Percentiles rank a stretch among this genome's conserved stretches.
phyloP scores from a whole-genome alignment of 2,329 filamentous ascomycete species.

The Penicillium sp. region DNA sequence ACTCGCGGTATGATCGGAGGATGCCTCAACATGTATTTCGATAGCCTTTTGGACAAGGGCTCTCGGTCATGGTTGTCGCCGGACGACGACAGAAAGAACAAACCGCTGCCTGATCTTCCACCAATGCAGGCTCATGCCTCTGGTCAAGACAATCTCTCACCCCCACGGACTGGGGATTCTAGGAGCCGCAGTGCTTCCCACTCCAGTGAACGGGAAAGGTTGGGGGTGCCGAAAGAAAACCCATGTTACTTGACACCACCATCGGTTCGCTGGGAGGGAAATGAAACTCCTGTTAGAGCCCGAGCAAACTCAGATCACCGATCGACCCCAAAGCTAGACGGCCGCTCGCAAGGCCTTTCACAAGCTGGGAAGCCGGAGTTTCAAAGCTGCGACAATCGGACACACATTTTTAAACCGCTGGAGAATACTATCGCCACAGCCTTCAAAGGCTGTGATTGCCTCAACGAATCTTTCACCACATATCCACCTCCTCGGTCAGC shows the following conservation, averaged over 20 bases:
- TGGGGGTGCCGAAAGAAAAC: constrained; percentile 12
- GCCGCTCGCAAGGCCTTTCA: constrained; percentile 13
- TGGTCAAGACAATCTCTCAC: constrained; percentile 13
- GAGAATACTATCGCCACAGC: constrained; percentile 67
- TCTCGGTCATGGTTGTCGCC: constrained; percentile 17
- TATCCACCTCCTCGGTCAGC: constrained; percentile 34
- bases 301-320: constrained; percentile 28
- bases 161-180: constrained; percentile 13
- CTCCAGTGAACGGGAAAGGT: constrained; percentile 17
- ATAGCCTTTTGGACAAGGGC: constrained; percentile 29
- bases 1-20: constrained; percentile 51
- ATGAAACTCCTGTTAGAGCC: constrained; percentile 16
- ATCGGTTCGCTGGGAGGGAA: constrained; percentile 12
- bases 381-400: constrained; percentile 32
- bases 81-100: constrained; percentile 11
- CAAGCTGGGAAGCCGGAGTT: constrained; percentile 18
- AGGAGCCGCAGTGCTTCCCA: constrained; percentile 24
- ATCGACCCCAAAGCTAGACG: constrained; percentile 16
- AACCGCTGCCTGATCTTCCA: constrained; percentile 11
- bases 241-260: constrained; percentile 15
- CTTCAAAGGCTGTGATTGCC: constrained; percentile 59
- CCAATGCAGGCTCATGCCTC: constrained; percentile 7
- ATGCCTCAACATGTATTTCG: constrained; percentile 47
- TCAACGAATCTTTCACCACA: constrained; percentile 69
- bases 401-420: constrained; percentile 61